Evolutionary conservation across 257 asterid genomes (phyloP), one percentile per base, ranked within the genome.

Genomic region (Vinca minor): DNA sequence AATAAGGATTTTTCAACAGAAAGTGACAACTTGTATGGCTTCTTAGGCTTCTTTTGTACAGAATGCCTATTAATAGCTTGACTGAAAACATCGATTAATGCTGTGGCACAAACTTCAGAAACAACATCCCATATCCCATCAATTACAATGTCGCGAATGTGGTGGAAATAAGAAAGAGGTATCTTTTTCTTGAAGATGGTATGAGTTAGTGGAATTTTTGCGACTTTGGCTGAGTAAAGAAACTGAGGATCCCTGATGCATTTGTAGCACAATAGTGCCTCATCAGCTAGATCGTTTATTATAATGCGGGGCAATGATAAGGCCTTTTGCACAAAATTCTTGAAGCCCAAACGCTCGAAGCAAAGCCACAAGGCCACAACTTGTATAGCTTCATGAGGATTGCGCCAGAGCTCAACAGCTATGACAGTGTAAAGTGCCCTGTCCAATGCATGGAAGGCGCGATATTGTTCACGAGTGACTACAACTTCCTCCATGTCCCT

Each of bases 321-420:
- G 57, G 86, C 63, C 62, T 39, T 79, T 59, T 65, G 38, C 3
- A 83, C 63, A 65, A 73, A 14, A 25, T 69, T 50, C 68, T 63
- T 59, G 54, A 57, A 61, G 21, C 83, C 80, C 2, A 31, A 9
- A 9, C 70, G 73, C 70, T 88, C 95, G 18, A 86, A 29, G 85
- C 88, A 86, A 36, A 86, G 54, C 90, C 88, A 84, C 2, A 86
- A 60, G 56, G 83, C 85, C 79, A 88, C 48, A 10, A 79, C 64
- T 28, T 80, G 85, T 15, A 86, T 69, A 39, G 79, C 70, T 39
- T 84, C 91, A 0, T 66, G 1, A 9, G 91, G 89, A 48, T 81
- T 63, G 52, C 87, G 87, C 20, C 69, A 47, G 8, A 88, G 84
- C 14, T 80, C 82, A 26, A 64, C 26, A 8, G 73, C 77, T 9